Conservation (phyloP, 2,329 filamentous ascomycete genomes). For the Cytospora chrysosperma region DNA sequence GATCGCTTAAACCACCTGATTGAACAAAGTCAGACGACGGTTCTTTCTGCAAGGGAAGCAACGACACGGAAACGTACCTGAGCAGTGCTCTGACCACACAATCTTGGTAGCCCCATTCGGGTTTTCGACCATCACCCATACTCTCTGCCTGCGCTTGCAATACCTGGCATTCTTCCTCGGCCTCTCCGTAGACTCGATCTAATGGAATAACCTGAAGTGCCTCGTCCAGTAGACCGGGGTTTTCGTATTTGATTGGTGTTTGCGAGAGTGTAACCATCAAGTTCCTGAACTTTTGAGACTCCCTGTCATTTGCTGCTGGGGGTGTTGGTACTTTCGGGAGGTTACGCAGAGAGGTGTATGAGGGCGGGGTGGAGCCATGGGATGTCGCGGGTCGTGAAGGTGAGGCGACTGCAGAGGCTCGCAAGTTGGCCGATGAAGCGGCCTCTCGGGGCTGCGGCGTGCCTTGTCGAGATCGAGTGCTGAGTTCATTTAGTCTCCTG, state of each 20-base stretch:
- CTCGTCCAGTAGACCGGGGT: conserved; percentile 90
- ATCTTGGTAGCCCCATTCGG: conserved; percentile 97
- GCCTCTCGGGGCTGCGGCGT: conserved; percentile 57
- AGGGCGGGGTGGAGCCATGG: conserved; percentile 43
- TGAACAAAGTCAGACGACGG: conserved; percentile 18
- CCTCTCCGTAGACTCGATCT: conserved; percentile 88
- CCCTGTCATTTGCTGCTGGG: conserved; percentile 63
- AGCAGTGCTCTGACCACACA: conserved; percentile 88
- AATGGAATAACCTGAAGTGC: conserved; percentile 83
- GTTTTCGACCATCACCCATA: conserved; percentile 73
- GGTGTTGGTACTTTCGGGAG: conserved; percentile 65
- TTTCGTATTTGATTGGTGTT: conserved; percentile 93
- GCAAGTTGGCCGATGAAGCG: conserved; percentile 49
- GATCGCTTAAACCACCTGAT: conserved; percentile 88
- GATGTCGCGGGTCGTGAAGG: conserved; percentile 48
- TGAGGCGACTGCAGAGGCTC: conserved; percentile 37
- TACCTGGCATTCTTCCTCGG: conserved; percentile 89
- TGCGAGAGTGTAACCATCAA: conserved; percentile 81
- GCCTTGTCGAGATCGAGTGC: conserved; percentile 58
- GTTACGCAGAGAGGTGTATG: conserved; percentile 50
- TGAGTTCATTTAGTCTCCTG: conserved; percentile 81
- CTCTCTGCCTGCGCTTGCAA: conserved; percentile 85
- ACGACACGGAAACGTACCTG: conserved; percentile 53
- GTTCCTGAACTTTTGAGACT: conserved; percentile 74
- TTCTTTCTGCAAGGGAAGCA: conserved; percentile 21